phyloP scores from a whole-genome alignment of 2,329 filamentous ascomycete species.

The Thielaviopsis populi region DNA sequence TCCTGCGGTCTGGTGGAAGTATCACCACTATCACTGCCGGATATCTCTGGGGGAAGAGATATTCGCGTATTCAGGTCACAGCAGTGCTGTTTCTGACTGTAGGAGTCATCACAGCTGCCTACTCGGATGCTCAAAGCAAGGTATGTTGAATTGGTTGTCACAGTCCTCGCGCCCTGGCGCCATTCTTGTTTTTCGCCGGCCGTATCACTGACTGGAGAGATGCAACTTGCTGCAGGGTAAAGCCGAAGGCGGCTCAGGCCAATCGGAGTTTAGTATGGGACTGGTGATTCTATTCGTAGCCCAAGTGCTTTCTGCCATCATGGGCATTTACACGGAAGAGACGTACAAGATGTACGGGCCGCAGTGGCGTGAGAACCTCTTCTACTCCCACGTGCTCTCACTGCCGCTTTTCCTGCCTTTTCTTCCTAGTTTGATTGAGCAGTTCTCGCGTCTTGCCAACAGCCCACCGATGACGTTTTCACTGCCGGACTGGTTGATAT shows the following conservation, averaged over 20 bases:
- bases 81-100: conserved; percentile 72
- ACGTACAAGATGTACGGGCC: conserved; percentile 75
- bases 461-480: conserved; percentile 40
- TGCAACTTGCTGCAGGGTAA: conserved; percentile 11
- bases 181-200: background rate
- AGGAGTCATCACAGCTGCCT: conserved; percentile 75
- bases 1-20: conserved; percentile 83
- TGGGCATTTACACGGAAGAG: conserved; percentile 88
- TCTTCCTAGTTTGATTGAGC: conserved; percentile 45
- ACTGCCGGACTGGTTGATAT: conserved; percentile 6
- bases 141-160: conserved; percentile 28
- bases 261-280: conserved; percentile 39
- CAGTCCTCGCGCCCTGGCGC: background rate
- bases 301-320: conserved; percentile 79
- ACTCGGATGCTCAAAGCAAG: conserved; percentile 78
- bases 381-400: conserved; percentile 72
- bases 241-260: conserved; percentile 15
- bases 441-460: conserved; percentile 46
- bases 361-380: conserved; percentile 90
- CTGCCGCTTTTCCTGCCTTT: conserved; percentile 65
- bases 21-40: conserved; percentile 93
- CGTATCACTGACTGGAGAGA: background rate
- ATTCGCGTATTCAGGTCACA: conserved; percentile 62
- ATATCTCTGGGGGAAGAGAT: conserved; percentile 70
- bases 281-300: conserved; percentile 73